Conservation (phyloP, 306 rosid genomes). For the Benincasa hispida region DNA sequence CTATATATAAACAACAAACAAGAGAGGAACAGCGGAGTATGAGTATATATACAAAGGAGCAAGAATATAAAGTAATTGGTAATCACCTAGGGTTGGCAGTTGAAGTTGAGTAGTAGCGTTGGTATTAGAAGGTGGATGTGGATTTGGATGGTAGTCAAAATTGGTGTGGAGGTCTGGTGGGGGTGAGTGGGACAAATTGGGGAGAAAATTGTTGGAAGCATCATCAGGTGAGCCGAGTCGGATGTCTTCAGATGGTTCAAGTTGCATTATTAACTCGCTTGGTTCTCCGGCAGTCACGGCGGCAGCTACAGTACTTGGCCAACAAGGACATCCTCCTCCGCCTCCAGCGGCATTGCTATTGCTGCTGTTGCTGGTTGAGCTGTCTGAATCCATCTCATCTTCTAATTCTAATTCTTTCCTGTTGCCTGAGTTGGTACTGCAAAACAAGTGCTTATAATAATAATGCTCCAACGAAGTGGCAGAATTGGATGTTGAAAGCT, state of each 20-base stretch:
- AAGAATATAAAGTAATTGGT: neutral
- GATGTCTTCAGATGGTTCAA: conserved; percentile 75
- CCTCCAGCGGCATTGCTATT: neutral
- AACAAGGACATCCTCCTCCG: neutral
- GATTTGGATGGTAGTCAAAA: conserved; percentile 16
- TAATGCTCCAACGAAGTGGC: conserved; percentile 38
- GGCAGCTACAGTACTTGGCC: neutral
- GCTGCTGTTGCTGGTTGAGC: neutral
- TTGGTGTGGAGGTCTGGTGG: conserved; percentile 21
- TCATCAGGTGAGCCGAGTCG: conserved; percentile 78
- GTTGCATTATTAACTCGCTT: conserved; percentile 69
- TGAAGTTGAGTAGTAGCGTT: conserved; percentile 9
- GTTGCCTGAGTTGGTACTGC: neutral
- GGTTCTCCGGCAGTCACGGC: conserved; percentile 20
- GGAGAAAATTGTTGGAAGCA: conserved; percentile 50
- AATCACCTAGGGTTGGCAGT: conserved; percentile 44
- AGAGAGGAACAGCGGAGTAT: neutral
- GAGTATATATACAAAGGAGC: neutral
- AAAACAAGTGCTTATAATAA: conserved; percentile 5
- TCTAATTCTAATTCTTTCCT: conserved; percentile 23
- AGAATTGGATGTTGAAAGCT: conserved; percentile 83
- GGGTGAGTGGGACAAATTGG: conserved; percentile 20
- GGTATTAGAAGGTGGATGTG: neutral
- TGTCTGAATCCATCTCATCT: conserved; percentile 20
- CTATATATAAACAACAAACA: neutral